phyloP scores from a whole-genome alignment of 2,329 filamentous ascomycete genomes.

The Pseudopithomyces maydicus region DNA sequence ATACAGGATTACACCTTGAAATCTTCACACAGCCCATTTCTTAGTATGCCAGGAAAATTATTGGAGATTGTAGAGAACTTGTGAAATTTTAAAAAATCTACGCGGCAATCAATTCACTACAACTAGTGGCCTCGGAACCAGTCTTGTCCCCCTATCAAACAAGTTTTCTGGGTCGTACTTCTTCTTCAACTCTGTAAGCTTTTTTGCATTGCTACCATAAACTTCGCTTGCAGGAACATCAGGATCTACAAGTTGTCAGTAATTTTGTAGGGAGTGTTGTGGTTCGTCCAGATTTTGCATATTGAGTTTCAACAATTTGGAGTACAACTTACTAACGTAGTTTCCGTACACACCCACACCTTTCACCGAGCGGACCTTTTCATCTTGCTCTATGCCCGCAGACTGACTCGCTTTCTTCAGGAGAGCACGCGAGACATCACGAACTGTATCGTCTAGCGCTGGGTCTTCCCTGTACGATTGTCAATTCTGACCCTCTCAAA shows the following conservation, averaged over 20 bases:
- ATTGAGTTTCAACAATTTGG: neutral
- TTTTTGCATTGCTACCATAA: conserved; percentile 39
- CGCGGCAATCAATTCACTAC: conserved; percentile 7
- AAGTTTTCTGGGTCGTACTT: conserved; percentile 43
- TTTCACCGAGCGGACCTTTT: conserved; percentile 17
- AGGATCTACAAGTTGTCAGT: conserved; percentile 14
- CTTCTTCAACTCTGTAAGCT: conserved; percentile 37
- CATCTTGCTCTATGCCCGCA: conserved; percentile 17
- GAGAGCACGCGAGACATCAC: conserved; percentile 28
- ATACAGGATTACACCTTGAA: conserved; percentile 8
- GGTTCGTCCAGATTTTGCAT: neutral
- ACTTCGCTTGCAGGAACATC: conserved; percentile 35
- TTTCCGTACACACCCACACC: conserved; percentile 41
- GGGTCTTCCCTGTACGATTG: conserved; percentile 29
- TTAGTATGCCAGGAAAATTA: conserved; percentile 1
- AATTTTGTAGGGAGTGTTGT: neutral
- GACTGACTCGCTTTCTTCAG: conserved; percentile 32
- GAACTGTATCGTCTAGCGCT: conserved; percentile 29
- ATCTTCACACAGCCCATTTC: conserved; percentile 2
- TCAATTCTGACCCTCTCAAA: neutral
- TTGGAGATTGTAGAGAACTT: neutral
- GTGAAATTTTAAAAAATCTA: too few species aligned
- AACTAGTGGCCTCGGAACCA: conserved; percentile 13
- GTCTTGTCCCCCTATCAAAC: conserved; percentile 34
- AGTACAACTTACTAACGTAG: conserved; percentile 16